Evolutionary conservation across 2,329 filamentous ascomycete species (phyloP).

Genomic region (Aspergillus persii): DNA sequence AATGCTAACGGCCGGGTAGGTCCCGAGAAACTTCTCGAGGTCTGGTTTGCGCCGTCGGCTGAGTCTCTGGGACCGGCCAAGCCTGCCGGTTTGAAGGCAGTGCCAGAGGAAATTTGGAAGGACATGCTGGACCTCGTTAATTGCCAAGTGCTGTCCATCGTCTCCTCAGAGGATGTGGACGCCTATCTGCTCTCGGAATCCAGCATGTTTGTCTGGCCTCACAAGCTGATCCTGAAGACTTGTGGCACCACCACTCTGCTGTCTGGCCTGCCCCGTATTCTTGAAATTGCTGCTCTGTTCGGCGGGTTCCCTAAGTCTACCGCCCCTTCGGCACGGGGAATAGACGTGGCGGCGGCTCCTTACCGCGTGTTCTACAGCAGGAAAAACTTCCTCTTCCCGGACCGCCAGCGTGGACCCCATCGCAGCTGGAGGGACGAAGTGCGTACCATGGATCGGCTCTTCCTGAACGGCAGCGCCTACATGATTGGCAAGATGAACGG

Average conservation of each 20-base stretch:
- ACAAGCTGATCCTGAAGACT: conserved; percentile 98
- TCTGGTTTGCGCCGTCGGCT: conserved; percentile 90
- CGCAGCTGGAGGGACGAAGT: conserved; percentile 98
- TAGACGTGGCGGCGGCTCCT: conserved; percentile 75
- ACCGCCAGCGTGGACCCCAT: conserved; percentile 90
- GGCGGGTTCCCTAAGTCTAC: conserved; percentile 87
- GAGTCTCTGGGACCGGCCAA: conserved; percentile 65
- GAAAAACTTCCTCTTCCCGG: conserved; percentile 96
- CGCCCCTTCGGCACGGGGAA: conserved; percentile 62
- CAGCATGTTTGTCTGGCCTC: conserved; percentile 99
- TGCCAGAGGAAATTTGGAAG: conserved; percentile 83
- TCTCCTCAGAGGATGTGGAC: conserved; percentile 90
- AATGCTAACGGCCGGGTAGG: conserved; percentile 48
- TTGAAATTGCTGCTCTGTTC: conserved; percentile 84
- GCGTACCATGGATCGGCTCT: conserved; percentile 85
- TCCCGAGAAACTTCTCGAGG: conserved; percentile 95
- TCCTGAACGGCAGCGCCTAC: conserved; percentile 90
- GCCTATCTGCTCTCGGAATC: conserved; percentile 97
- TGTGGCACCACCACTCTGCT: conserved; percentile 95
- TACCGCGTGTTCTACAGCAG: conserved; percentile 98
- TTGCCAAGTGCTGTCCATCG: conserved; percentile 93
- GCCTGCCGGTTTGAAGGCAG: conserved; percentile 78
- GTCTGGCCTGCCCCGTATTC: conserved; percentile 80
- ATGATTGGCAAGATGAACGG: conserved; percentile 99
- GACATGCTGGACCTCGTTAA: conserved; percentile 97